Evolutionary conservation across 2,329 filamentous ascomycete species (phyloP), one percentile per base, ranked within the genome.

Genomic region (Macrophomina phaseolina): DNA sequence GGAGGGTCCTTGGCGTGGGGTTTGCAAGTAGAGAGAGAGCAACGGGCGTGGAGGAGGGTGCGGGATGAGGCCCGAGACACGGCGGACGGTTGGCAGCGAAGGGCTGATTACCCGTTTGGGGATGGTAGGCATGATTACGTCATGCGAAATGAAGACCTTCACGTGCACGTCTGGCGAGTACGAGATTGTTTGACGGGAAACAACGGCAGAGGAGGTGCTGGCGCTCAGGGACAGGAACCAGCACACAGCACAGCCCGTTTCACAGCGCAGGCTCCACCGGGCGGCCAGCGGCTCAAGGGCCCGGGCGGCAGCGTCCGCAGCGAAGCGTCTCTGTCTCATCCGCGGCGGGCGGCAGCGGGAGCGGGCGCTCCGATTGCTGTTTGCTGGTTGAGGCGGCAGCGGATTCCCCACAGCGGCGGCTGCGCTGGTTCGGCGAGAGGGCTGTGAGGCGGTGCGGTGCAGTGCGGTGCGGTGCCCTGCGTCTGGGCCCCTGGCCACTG

Each of bases 301-400:
- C 30, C 23, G 53, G 36, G 23, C 38, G 53, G 53, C 38, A 42
- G 52, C 36, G 5, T 38, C 53, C 12, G 53, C 23, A 18, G n/a
- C 36, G 16, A 40, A 56, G 38, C 52, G 36, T 9, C n/a, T 42
- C 53, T 40, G 55, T 60, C 23, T 32, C 38, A 45, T 45, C 55
- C 23, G 55, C 55, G 7, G 38, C 51, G 52, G 23, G 55, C 55
- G 40, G 55, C 55, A 60, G 55, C 55, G 55, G 55, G 55, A 60
- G 38, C 55, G 40, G 53, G 55, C 40, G 55, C 38, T 45, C 53
- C 53, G 53, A 45, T 58, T 28, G 53, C 53, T 16, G 36, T 5
- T 23, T 28, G n/a, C n/a, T 5, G 5, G 55, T 32, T 60, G 55
- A 45, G 40, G 40, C 34, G 40, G 55, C 28, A 42, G 52, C 23